Base-by-base conservation (phyloP, 805 yeast species). In the Saccharomycodes ludwigii region DNA sequence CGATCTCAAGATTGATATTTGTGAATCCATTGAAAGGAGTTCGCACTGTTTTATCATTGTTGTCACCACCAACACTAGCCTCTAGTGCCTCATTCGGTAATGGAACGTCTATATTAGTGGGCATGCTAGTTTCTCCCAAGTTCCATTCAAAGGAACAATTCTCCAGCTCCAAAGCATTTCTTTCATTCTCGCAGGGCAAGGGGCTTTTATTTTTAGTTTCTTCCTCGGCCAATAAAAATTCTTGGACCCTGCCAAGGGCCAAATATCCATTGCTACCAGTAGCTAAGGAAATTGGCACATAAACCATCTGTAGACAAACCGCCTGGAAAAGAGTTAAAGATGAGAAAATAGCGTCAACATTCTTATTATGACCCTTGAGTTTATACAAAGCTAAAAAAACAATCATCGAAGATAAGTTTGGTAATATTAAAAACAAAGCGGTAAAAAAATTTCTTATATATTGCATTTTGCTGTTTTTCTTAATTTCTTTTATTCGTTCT, bases 311-410 rank as follows among this genome's bases (percentile, higher is more conserved):
- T 33, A 59, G 63, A 1, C 76, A 53, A 37, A 76, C 62, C 5
- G 63, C 59, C 41, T 64, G 65, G 57, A 76, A 76, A 35, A 75
- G 59, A 2, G 80, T 63, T 21, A 76, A 54, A 5, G 83, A 76
- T 2, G 82, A 61, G 44, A 76, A 76, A 16, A 76, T 64, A 18
- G 54, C 50, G 35, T 65, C 61, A 4, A 71, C 61, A 39, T 55
- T 58, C 32, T 47, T 48, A 30, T 46, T 46, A 29, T 61, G 45
- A 12, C 52, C 38, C 20, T 56, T 39, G 18, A 55, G 39, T 27
- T 56, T 65, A 39, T 58, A 63, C 34, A 65, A 42, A 1, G 61
- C 54, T 30, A 65, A 42, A 38, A 66, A 66, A 2, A 69, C 61
- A 26, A 68, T 59, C 70, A 75, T 59, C 2, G 83, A 69, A n/a